Evolutionary conservation across 2,329 filamentous ascomycete genomes (phyloP).

Genomic region (Hypoxylon sp.): DNA sequence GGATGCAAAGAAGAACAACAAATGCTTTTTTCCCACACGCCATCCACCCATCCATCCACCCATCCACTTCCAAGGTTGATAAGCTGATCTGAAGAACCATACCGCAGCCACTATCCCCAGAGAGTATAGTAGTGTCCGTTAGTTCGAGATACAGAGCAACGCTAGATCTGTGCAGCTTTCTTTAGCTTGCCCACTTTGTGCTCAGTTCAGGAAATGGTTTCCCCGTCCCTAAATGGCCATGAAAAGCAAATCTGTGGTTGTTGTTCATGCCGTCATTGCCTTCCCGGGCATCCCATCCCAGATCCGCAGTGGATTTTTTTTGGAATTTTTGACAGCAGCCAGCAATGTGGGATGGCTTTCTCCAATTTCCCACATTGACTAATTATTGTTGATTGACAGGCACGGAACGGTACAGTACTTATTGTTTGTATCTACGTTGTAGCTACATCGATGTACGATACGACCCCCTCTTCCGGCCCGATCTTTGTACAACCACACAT

Average conservation of each 20-base stretch:
- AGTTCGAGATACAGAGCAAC: conserved; percentile 19
- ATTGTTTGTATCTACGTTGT: no score
- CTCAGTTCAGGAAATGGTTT: conserved; percentile 3
- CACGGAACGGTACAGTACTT: no score
- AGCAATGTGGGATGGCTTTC: neutral
- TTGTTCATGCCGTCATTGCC: conserved; percentile 7
- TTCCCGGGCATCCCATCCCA: conserved; percentile 6
- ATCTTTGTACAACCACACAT: conserved; percentile 13
- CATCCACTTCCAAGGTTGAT: no score
- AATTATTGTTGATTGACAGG: no score
- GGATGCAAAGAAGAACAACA: no score
- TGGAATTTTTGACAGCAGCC: conserved; percentile 4
- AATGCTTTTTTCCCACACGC: no score
- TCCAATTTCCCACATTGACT: no score
- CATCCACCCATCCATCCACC: no score
- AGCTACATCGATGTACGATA: neutral
- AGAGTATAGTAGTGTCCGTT: conserved; percentile 12
- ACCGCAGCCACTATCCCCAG: no score
- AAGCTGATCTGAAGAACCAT: neutral
- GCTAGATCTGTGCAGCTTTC: conserved; percentile 28
- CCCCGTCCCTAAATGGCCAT: conserved; percentile 3
- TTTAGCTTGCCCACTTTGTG: conserved; percentile 31
- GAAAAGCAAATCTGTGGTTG: conserved; percentile 6
- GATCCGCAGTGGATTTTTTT: no score
- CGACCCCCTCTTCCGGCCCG: neutral